Percentiles rank a stretch among this genome's conserved stretches.
Conservation (phyloP, 352 stramenopile species). For the Globisporangium orthogonon region DNA sequence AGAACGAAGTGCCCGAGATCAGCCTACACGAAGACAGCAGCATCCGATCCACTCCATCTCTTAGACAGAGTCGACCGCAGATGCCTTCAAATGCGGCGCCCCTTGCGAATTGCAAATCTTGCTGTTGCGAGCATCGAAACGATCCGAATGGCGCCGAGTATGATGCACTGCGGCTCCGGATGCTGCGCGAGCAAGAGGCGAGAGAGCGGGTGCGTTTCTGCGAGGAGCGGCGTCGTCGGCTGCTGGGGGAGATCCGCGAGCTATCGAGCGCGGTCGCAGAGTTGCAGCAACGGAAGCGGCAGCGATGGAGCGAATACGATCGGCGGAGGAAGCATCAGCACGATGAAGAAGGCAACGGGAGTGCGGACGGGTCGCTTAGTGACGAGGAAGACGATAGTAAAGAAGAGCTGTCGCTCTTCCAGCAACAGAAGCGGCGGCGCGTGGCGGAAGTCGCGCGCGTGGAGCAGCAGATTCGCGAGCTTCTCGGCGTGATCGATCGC, state of each 20-base stretch:
- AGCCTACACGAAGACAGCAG: background rate
- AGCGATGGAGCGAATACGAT: background rate
- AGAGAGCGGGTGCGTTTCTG: constrained; percentile 2
- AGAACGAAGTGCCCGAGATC: background rate
- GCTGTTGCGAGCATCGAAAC: background rate
- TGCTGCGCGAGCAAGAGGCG: constrained; percentile 1
- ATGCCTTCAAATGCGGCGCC: too few species aligned
- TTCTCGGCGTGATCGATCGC: background rate
- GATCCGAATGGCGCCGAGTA: background rate
- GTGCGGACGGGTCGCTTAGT: background rate
- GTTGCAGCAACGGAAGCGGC: background rate
- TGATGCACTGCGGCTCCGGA: background rate
- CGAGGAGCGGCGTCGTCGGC: background rate
- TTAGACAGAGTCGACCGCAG: too few species aligned
- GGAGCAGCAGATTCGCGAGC: constrained; percentile 8
- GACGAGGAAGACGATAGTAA: background rate
- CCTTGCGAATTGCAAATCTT: background rate
- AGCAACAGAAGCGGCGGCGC: constrained; percentile 5
- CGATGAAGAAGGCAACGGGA: background rate
- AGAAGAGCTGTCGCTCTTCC: constrained; percentile 4
- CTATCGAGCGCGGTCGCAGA: constrained; percentile 5
- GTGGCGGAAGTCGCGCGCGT: background rate
- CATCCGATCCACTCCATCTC: too few species aligned
- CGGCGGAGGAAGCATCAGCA: background rate
- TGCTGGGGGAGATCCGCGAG: constrained; percentile 5